These are phyloP conservation scores for Ceratocystis ficicola DNA, from an alignment of 2,329 filamentous ascomycete species.

Conservation along the genomic window DNA sequence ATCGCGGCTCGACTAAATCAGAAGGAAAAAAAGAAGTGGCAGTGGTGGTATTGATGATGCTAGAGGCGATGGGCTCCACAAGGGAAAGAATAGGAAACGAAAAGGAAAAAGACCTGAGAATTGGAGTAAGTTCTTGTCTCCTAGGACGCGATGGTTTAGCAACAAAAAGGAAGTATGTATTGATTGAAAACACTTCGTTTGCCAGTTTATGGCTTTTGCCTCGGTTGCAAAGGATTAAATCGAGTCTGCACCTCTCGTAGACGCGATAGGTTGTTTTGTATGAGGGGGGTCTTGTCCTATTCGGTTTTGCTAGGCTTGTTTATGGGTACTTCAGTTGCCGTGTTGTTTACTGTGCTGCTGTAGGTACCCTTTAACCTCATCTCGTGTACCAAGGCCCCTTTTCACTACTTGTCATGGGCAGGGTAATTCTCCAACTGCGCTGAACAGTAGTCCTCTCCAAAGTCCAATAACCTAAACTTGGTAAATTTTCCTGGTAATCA, in stretches of 20 bases:
- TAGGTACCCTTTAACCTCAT: conserved; percentile 2
- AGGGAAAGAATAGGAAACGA: not conserved
- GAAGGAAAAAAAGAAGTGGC: not conserved
- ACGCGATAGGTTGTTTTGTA: not conserved
- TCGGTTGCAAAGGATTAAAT: conserved; percentile 9
- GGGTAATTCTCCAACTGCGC: not conserved
- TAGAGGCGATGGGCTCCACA: not conserved
- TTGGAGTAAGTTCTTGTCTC: not conserved
- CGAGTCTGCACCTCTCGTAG: not conserved
- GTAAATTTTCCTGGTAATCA: too few species aligned
- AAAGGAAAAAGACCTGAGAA: not conserved
- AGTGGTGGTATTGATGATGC: not conserved
- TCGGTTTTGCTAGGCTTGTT: not conserved
- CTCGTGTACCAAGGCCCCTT: not conserved
- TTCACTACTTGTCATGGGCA: not conserved
- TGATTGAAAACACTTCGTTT: conserved; percentile 8
- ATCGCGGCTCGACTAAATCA: not conserved
- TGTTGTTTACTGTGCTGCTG: not conserved
- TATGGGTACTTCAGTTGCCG: not conserved
- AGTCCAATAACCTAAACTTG: too few species aligned
- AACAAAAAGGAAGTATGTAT: conserved; percentile 8
- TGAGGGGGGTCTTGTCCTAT: not conserved
- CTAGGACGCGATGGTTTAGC: not conserved
- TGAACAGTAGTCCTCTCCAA: not conserved
- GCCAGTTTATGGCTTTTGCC: conserved; percentile 9